phyloP scores from a whole-genome alignment of 331 rosid species.

The Stylosanthes scabra region DNA sequence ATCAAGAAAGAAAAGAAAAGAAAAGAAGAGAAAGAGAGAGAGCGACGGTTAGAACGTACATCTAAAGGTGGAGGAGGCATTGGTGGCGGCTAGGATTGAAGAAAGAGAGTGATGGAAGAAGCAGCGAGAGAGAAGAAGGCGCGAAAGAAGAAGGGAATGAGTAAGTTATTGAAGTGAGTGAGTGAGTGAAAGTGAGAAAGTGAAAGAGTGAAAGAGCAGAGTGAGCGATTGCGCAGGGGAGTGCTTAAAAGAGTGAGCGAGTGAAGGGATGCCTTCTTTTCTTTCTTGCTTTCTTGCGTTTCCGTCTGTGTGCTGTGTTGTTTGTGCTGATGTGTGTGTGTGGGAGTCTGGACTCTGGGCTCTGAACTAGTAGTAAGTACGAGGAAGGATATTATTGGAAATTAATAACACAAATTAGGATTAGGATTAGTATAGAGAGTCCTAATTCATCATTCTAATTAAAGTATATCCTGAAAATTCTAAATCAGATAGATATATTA shows the following conservation, averaged over 20 bases:
- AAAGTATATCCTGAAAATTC: too few species aligned
- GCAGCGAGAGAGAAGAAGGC: neutral
- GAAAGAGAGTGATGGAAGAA: neutral
- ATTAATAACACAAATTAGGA: too few species aligned
- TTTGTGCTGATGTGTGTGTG: too few species aligned
- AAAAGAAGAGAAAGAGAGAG: neutral
- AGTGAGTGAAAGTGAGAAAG: neutral
- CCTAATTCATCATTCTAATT: too few species aligned
- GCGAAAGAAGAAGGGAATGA: neutral
- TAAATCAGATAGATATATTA: too few species aligned
- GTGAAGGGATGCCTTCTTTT: neutral
- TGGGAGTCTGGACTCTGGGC: too few species aligned
- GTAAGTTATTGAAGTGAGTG: too few species aligned
- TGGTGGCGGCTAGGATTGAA: neutral
- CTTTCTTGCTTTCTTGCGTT: neutral
- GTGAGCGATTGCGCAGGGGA: neutral
- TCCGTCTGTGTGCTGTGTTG: too few species aligned
- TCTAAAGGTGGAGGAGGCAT: neutral
- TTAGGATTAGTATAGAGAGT: too few species aligned
- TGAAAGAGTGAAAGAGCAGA: neutral
- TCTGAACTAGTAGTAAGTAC: too few species aligned
- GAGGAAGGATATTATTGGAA: too few species aligned
- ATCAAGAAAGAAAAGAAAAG: too few species aligned
- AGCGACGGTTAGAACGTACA: neutral
- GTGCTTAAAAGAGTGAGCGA: neutral